phyloP scores from a whole-genome alignment of 345 rosid genomes.

The Dipteronia dyeriana region DNA sequence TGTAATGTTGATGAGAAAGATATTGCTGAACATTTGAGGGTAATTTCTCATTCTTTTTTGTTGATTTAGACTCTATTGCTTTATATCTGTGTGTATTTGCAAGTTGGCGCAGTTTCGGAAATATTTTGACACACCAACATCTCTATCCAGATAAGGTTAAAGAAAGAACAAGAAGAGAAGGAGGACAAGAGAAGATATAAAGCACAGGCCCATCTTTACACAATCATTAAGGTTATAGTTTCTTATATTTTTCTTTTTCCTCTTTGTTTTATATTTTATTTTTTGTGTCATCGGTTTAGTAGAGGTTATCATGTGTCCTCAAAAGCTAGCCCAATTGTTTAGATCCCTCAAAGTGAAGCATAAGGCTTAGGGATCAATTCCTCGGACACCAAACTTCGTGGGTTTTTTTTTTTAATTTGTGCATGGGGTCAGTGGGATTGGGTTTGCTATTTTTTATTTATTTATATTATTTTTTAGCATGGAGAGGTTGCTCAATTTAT shows the following conservation, averaged over 20 bases:
- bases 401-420: neutral
- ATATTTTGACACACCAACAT: slow-evolving; percentile 20
- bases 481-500: neutral
- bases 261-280: too few relatives aligned
- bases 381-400: neutral
- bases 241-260: too few relatives aligned
- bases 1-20: slow-evolving; percentile 97
- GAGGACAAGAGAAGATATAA: slow-evolving; percentile 83
- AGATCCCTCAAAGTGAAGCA: neutral
- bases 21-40: slow-evolving; percentile 97
- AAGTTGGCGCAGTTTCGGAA: neutral
- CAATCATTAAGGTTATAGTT: too few relatives aligned
- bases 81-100: neutral
- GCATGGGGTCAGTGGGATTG: neutral
- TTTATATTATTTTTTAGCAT: neutral
- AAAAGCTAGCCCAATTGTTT: too few relatives aligned
- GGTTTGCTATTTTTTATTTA: neutral
- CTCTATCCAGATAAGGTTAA: slow-evolving; percentile 73
- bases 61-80: slow-evolving; percentile 3
- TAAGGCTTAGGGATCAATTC: neutral
- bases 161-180: slow-evolving; percentile 95
- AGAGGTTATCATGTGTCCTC: too few relatives aligned
- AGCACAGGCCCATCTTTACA: too few relatives aligned
- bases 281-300: too few relatives aligned
- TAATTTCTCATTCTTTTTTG: slow-evolving; percentile 31